Evolutionary conservation across 2,329 filamentous ascomycete species (phyloP), one percentile per base, ranked within the genome.

Genomic region (Periconia digitata): DNA sequence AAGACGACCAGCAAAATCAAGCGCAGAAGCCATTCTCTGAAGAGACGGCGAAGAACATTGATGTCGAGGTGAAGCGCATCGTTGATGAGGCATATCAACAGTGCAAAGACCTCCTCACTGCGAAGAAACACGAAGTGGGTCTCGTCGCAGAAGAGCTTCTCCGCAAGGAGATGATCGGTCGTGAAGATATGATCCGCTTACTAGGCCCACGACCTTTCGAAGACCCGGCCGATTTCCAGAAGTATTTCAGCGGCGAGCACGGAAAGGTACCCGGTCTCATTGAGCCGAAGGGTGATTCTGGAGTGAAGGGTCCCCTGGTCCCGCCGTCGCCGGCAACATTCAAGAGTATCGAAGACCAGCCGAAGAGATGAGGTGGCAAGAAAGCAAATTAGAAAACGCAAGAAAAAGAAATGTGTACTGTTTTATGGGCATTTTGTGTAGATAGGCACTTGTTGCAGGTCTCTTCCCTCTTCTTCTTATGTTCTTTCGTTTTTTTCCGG

Each of bases 11-110:
- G 64, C 82, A 88, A 55, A 88, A 89, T 69, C 85, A 89, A 66
- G 75, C 96, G 50, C 86, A 92, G 69, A 99, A 99, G 78, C 94
- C 94, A 0, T 99, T 97, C 75, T 92, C 90, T 18, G 94, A 99
- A 76, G 81, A 90, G 44, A 99, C 94, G 2, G 94, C 92, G 16
- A 89, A 91, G 69, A 86, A 86, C 58, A 99, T 99, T 69, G 94
- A 99, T 69, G 75, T 80, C 36, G 94, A 99, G 75, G 92, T 99
- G 53, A 86, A 90, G 58, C 84, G 90, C 45, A 95, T 99, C 60
- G 85, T 99, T 45, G 90, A 95, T 55, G 85, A 94, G 69, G 94
- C 94, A 1, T 96, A 99, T 79, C 84, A 88, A 72, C 87, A 94
- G 73, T 99, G 94, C 79, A 85, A 84, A 65, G 84, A 89, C 39